Percentiles rank a stretch among this genome's conserved stretches.
Evolutionary conservation across 345 rosid genomes (phyloP).

Genomic region (Eucalyptus marginata): DNA sequence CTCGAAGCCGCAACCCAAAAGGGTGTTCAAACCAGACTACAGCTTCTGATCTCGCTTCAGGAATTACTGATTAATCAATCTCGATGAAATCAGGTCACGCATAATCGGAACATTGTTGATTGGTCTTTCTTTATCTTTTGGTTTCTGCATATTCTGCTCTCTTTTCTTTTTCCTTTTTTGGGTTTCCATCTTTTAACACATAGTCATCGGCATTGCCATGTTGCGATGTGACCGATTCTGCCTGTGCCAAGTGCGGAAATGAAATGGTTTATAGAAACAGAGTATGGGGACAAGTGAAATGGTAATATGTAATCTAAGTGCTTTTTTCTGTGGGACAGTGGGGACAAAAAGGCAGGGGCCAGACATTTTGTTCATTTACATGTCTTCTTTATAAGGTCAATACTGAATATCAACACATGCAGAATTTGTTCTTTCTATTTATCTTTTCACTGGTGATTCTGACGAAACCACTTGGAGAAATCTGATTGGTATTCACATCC

Average conservation of each 20-base stretch:
- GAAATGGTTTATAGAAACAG: background rate
- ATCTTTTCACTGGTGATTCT: background rate
- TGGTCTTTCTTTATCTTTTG: background rate
- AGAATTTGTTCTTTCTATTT: background rate
- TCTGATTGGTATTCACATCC: background rate
- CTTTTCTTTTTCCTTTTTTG: background rate
- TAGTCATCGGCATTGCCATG: background rate
- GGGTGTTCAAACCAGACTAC: constrained; percentile 40
- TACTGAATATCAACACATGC: background rate
- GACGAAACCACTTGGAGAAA: background rate
- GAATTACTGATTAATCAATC: background rate
- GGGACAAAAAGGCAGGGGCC: background rate
- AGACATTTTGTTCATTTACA: background rate
- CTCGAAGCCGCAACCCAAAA: constrained; percentile 18
- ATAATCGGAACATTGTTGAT: background rate
- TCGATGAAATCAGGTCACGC: background rate
- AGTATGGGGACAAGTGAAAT: background rate
- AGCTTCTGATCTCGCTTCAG: constrained; percentile 20
- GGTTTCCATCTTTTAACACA: background rate
- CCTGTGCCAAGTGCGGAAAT: background rate
- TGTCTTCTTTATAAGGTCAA: background rate
- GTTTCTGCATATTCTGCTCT: background rate
- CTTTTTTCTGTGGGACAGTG: background rate
- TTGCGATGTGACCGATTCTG: background rate
- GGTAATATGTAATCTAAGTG: background rate